Conservation (phyloP, 305 asterid genomes). For the Fraxinus xanthoxyloides region DNA sequence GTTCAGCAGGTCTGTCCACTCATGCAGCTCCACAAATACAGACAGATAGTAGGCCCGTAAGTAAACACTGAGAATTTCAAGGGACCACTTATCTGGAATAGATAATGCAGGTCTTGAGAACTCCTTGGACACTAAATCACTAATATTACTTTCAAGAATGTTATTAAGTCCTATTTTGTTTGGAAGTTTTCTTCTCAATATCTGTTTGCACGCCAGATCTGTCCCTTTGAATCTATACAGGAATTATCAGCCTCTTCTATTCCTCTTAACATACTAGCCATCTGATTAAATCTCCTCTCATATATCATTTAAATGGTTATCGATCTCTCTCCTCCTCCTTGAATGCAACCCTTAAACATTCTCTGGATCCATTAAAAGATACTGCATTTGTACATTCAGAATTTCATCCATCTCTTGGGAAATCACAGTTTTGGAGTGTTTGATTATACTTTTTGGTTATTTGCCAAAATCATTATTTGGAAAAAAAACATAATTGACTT, state of each 20-base stretch:
- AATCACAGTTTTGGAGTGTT: neutral
- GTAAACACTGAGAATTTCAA: neutral
- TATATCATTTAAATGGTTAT: neutral
- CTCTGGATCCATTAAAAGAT: neutral
- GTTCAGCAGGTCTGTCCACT: neutral
- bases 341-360: neutral
- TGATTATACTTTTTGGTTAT: neutral
- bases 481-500: neutral
- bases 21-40: neutral
- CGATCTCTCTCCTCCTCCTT: neutral
- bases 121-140: neutral
- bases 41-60: neutral
- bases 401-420: neutral
- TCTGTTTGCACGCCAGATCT: neutral
- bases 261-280: neutral
- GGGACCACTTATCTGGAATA: neutral
- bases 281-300: neutral
- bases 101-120: neutral
- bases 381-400: neutral
- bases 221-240: neutral
- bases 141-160: neutral
- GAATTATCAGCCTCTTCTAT: neutral
- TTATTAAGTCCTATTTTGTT: neutral
- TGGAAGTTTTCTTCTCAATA: neutral
- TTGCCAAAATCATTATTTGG: neutral